phyloP scores from a whole-genome alignment of 2,329 filamentous ascomycete genomes.

The Pseudogymnoascus sp. region DNA sequence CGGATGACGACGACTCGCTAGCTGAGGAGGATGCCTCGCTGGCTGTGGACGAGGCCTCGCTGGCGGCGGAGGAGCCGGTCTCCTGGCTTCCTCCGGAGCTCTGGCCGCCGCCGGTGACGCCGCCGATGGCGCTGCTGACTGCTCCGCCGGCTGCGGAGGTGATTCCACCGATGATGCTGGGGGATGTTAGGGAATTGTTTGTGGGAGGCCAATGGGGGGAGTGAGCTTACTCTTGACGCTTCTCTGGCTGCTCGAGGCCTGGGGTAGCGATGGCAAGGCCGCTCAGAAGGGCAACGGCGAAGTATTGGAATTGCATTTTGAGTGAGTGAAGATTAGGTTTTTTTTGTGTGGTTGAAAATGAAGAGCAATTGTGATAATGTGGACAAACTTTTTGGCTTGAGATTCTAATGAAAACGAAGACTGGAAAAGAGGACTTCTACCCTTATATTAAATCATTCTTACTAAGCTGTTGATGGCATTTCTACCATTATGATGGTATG shows the following conservation, averaged over 20 bases:
- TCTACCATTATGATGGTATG: neutral
- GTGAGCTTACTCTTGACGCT: neutral
- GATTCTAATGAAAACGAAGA: neutral
- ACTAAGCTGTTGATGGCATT: neutral
- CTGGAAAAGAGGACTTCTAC: neutral
- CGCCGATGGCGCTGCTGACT: neutral
- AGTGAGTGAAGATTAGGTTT: neutral
- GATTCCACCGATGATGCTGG: neutral
- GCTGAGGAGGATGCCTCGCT: neutral
- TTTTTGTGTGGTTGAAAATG: neutral
- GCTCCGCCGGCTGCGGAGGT: neutral
- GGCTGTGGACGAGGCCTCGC: neutral
- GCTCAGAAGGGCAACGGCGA: neutral
- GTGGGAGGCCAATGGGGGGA: neutral
- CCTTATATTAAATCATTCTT: conserved; percentile 6
- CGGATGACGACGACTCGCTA: neutral
- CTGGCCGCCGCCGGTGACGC: neutral
- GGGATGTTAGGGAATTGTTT: neutral
- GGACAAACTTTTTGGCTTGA: neutral
- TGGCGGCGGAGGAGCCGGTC: neutral
- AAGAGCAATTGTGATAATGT: neutral
- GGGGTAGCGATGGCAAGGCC: neutral
- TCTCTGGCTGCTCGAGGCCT: neutral
- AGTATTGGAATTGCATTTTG: conserved; percentile 2
- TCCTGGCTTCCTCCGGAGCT: neutral